These are phyloP conservation scores for Saccharomycopsis fermentans DNA, from an alignment of 805 yeast genomes.

Conservation along the genomic window DNA sequence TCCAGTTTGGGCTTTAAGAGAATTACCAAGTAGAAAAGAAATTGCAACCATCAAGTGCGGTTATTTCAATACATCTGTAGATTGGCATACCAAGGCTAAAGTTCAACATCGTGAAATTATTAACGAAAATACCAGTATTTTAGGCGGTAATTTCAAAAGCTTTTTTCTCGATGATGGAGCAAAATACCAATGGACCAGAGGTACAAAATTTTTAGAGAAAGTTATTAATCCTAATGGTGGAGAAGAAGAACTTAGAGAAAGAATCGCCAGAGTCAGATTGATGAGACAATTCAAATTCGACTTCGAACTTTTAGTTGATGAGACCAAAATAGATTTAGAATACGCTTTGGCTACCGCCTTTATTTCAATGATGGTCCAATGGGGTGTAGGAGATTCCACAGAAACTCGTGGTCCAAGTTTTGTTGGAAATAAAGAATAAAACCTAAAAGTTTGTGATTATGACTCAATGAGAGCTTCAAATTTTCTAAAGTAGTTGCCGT, in stretches of 20 bases:
- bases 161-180: conserved; percentile 45
- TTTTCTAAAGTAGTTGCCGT: not conserved
- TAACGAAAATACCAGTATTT: conserved; percentile 26
- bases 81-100: conserved; percentile 38
- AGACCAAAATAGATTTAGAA: conserved; percentile 36
- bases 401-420: conserved; percentile 45
- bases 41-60: conserved; percentile 45
- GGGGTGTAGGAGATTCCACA: conserved; percentile 48
- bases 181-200: conserved; percentile 46
- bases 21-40: conserved; percentile 35
- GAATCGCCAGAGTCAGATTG: conserved; percentile 45
- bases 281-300: conserved; percentile 52
- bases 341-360: conserved; percentile 52
- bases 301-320: conserved; percentile 47
- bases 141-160: conserved; percentile 32
- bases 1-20: conserved; percentile 43
- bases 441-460: too few species aligned
- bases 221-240: conserved; percentile 46
- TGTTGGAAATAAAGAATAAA: conserved; percentile 13
- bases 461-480: not conserved
- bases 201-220: conserved; percentile 41
- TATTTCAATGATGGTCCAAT: conserved; percentile 54
- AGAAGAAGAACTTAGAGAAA: conserved; percentile 42
- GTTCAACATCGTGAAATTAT: conserved; percentile 36
- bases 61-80: conserved; percentile 33